Conservation (phyloP, 2,329 filamentous ascomycete genomes). For the Rosellinia necatrix region DNA sequence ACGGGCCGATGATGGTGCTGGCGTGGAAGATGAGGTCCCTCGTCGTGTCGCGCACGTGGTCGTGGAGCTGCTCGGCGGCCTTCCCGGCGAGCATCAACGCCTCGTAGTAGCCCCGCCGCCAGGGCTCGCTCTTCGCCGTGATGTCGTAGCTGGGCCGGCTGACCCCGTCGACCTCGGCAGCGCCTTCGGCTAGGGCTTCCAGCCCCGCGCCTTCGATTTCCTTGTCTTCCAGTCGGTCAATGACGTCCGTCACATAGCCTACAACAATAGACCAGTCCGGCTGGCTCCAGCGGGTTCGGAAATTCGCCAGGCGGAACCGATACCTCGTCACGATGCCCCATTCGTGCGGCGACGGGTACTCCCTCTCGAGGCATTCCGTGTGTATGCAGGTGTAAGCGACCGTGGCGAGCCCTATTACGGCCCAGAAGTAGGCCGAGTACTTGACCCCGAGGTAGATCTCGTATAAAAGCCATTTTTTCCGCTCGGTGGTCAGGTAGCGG, state of each 20-base stretch:
- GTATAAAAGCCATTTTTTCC: slow-evolving; percentile 69
- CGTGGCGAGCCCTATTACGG: slow-evolving; percentile 62
- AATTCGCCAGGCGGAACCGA: slow-evolving; percentile 67
- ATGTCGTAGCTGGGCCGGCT: slow-evolving; percentile 67
- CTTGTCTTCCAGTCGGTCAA: slow-evolving; percentile 72
- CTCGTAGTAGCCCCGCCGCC: slow-evolving; percentile 85
- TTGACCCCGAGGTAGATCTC: slow-evolving; percentile 73
- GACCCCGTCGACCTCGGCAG: slow-evolving; percentile 57
- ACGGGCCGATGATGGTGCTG: slow-evolving; percentile 77
- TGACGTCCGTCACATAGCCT: slow-evolving; percentile 60
- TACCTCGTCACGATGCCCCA: slow-evolving; percentile 76
- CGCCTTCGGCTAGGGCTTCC: slow-evolving; percentile 58
- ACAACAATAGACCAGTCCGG: slow-evolving; percentile 74
- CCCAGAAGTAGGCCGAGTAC: slow-evolving; percentile 69
- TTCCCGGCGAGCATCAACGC: slow-evolving; percentile 77
- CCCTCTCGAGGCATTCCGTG: slow-evolving; percentile 75
- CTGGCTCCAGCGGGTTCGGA: slow-evolving; percentile 55
- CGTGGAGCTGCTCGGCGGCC: slow-evolving; percentile 80
- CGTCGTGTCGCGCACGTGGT: slow-evolving; percentile 73
- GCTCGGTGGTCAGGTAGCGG: slow-evolving; percentile 80
- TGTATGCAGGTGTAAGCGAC: slow-evolving; percentile 68
- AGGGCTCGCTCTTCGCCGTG: slow-evolving; percentile 76
- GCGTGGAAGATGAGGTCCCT: slow-evolving; percentile 70
- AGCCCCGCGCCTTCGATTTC: slow-evolving; percentile 70
- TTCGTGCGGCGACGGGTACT: slow-evolving; percentile 80